Conservation (phyloP, 139 green algal genomes). For the Chlorella sp. region DNA sequence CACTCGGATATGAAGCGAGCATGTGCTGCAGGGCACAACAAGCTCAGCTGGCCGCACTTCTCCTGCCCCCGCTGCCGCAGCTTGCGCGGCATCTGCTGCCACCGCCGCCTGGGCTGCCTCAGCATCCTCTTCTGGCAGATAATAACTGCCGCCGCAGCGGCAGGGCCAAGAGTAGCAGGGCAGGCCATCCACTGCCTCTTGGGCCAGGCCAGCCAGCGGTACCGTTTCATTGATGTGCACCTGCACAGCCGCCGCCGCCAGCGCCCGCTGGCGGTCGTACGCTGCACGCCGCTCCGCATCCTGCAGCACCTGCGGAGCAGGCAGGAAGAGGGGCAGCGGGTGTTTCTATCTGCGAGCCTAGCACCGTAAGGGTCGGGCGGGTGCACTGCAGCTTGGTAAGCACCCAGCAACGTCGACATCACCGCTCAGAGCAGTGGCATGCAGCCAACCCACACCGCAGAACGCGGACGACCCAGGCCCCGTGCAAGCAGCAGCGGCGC, state of each 20-base stretch:
- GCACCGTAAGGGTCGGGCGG: not conserved
- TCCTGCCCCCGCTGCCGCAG: not conserved
- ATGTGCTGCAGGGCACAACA: slow-evolving; percentile 38
- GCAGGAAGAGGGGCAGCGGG: not conserved
- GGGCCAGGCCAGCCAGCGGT: slow-evolving; percentile 8
- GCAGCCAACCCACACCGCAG: not conserved
- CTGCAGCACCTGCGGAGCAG: not conserved
- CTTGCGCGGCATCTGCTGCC: not conserved
- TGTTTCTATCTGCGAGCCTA: not conserved
- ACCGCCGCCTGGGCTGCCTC: not conserved
- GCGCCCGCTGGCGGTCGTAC: slow-evolving; percentile 39
- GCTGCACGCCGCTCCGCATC: not conserved
- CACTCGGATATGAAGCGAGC: slow-evolving; percentile 44
- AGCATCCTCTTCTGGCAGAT: not conserved
- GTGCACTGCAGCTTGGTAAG: not conserved
- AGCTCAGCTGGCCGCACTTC: not conserved
- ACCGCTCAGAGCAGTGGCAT: not conserved
- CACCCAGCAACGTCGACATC: not conserved
- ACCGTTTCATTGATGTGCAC: slow-evolving; percentile 34
- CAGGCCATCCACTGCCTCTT: slow-evolving; percentile 1
- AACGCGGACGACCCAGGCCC: no score
- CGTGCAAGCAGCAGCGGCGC: not conserved
- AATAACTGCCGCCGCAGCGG: slow-evolving; percentile 42
- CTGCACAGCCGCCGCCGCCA: not conserved
- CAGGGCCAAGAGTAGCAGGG: slow-evolving; percentile 38